phyloP scores from a whole-genome alignment of 2,329 filamentous ascomycete genomes.

The Cladophialophora carrionii region DNA sequence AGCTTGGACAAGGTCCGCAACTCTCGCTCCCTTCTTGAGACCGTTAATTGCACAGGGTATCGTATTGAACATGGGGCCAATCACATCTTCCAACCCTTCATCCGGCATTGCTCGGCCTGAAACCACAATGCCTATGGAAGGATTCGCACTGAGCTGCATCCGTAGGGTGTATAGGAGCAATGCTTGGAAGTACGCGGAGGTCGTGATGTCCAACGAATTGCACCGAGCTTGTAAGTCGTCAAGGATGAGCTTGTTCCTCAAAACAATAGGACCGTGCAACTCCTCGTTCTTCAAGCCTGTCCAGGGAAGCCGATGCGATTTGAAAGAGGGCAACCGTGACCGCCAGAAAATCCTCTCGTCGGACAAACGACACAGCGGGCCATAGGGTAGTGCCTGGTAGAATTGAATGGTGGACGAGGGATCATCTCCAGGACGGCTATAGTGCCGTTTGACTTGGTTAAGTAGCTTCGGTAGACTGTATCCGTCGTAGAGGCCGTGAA shows the following conservation, averaged over 20 bases:
- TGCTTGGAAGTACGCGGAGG: slow-evolving; percentile 78
- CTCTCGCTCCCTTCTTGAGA: slow-evolving; percentile 54
- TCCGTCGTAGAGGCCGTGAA: slow-evolving; percentile 87
- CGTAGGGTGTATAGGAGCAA: slow-evolving; percentile 70
- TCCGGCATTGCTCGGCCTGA: slow-evolving; percentile 76
- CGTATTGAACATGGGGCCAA: slow-evolving; percentile 90
- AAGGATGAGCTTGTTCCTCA: slow-evolving; percentile 43
- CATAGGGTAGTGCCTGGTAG: slow-evolving; percentile 67
- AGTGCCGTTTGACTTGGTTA: slow-evolving; percentile 58
- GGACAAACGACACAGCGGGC: slow-evolving; percentile 62
- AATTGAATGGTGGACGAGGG: slow-evolving; percentile 21
- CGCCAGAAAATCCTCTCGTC: slow-evolving; percentile 70
- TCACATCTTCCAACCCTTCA: slow-evolving; percentile 65
- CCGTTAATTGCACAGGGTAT: slow-evolving; percentile 67
- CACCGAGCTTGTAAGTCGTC: slow-evolving; percentile 57
- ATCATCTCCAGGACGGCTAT: slow-evolving; percentile 42
- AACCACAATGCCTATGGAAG: slow-evolving; percentile 72
- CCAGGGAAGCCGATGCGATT: slow-evolving; percentile 15
- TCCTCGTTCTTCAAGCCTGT: neutral
- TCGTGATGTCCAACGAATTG: slow-evolving; percentile 67
- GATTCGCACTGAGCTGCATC: slow-evolving; percentile 51
- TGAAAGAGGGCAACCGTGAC: slow-evolving; percentile 38
- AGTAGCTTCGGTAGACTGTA: slow-evolving; percentile 73
- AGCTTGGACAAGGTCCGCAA: slow-evolving; percentile 61
- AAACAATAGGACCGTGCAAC: neutral